Percentiles rank a stretch among this genome's conserved stretches.
Evolutionary conservation across 371 early-diverging fungal species (phyloP).

Genomic region (Haplosporangium sp.): DNA sequence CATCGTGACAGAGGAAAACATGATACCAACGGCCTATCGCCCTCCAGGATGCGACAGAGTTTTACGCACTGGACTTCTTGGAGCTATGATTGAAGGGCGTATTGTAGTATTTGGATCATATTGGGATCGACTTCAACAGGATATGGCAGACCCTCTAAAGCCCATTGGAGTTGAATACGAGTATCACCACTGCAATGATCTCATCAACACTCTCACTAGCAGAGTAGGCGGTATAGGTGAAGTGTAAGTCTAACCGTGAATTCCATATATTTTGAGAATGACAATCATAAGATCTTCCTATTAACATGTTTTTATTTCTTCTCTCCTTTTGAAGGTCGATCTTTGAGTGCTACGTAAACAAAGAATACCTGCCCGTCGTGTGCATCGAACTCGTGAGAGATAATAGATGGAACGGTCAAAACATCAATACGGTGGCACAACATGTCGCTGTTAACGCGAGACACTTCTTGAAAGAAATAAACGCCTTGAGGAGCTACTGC

Average conservation of each 20-base stretch:
- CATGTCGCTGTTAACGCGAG: conserved; percentile 32
- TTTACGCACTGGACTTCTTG: conserved; percentile 83
- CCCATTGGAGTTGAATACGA: conserved; percentile 36
- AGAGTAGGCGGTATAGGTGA: conserved; percentile 40
- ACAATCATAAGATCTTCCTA: neutral
- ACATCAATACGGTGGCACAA: conserved; percentile 39
- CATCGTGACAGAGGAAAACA: conserved; percentile 60
- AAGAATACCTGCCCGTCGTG: conserved; percentile 39
- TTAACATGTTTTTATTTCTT: neutral
- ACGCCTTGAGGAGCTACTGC: conserved; percentile 41
- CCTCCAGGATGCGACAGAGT: conserved; percentile 55
- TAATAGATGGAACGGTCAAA: conserved; percentile 23
- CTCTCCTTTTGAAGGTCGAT: conserved; percentile 22
- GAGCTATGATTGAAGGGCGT: conserved; percentile 78
- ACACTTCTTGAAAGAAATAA: conserved; percentile 28
- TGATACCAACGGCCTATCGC: conserved; percentile 33
- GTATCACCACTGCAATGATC: conserved; percentile 38
- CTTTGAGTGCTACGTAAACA: conserved; percentile 47
- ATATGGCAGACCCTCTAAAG: conserved; percentile 54
- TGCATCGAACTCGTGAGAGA: conserved; percentile 52
- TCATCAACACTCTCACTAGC: conserved; percentile 21
- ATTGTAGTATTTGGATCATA: conserved; percentile 79
- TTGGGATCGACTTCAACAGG: conserved; percentile 78
- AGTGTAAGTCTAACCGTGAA: conserved; percentile 20
- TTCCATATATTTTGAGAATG: neutral